A percentile compares a stretch with the other conserved stretches of the same genome.
Evolutionary conservation across 768 basidiomycete genomes (phyloP).

Genomic region (Collybia nuda): DNA sequence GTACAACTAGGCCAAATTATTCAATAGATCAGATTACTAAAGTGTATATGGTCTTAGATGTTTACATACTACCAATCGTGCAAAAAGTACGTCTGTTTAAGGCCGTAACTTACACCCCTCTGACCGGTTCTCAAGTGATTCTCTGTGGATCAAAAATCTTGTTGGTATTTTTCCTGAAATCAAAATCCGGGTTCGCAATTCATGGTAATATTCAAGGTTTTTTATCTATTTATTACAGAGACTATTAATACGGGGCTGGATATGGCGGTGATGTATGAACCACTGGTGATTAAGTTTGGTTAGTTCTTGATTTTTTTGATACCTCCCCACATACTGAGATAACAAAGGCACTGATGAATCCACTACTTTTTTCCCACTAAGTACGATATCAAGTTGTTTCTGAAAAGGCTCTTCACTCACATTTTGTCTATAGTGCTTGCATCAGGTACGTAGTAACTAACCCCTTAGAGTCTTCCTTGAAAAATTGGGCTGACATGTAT

Average conservation of each 20-base stretch:
- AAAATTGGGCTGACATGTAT: neutral
- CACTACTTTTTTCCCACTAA: constrained; percentile 32
- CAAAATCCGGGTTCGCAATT: neutral
- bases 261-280: constrained; percentile 47
- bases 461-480: neutral
- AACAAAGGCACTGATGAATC: constrained; percentile 28
- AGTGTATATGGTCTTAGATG: constrained; percentile 12
- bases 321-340: neutral
- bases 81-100: constrained; percentile 21
- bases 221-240: constrained; percentile 41
- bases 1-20: neutral
- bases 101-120: neutral
- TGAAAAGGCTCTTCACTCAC: constrained; percentile 13
- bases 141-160: constrained; percentile 29
- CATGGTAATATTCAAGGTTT: constrained; percentile 25
- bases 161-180: constrained; percentile 17
- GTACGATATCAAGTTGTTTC: constrained; percentile 15
- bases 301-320: neutral
- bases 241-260: constrained; percentile 43
- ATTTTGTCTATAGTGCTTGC: constrained; percentile 20
- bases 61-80: constrained; percentile 35
- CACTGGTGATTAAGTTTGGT: constrained; percentile 43
- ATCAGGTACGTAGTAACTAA: constrained; percentile 13
- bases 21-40: neutral
- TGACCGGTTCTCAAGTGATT: constrained; percentile 21